phyloP scores from a whole-genome alignment of 108 stramenopile genomes.

The Cyclostephanos tholiformis region DNA sequence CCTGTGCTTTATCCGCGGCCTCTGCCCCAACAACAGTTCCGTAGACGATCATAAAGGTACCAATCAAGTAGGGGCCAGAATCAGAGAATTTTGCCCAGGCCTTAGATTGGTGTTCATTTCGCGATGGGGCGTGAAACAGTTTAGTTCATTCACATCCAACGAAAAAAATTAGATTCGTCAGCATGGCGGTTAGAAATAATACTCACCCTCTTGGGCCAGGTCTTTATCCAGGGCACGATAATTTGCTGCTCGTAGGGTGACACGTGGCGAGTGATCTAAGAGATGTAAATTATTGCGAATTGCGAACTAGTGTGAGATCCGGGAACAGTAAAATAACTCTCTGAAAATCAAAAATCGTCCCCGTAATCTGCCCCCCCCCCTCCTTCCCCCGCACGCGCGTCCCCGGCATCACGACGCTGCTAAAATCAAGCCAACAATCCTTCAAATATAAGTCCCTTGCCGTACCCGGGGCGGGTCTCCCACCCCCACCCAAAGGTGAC shows the following conservation, averaged over 20 bases:
- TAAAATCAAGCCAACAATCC: too few species aligned
- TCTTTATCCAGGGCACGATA: conserved; percentile 75
- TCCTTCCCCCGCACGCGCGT: too few species aligned
- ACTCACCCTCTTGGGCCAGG: conserved; percentile 72
- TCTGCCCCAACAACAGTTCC: conserved; percentile 48
- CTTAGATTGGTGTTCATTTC: background rate
- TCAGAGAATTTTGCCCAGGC: conserved; percentile 57
- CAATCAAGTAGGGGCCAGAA: conserved; percentile 49
- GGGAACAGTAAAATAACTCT: background rate
- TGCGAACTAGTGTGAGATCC: conserved; percentile 2
- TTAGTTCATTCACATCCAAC: background rate
- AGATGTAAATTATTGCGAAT: conserved; percentile 12
- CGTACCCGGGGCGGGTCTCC: too few species aligned
- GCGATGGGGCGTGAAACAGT: background rate
- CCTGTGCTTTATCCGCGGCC: conserved; percentile 52
- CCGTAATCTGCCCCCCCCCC: background rate
- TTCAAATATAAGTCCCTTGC: too few species aligned
- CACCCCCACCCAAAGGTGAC: background rate
- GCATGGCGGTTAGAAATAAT: background rate
- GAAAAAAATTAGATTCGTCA: conserved; percentile 5
- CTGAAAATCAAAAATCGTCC: background rate
- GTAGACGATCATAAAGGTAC: conserved; percentile 37
- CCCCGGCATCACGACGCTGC: too few species aligned
- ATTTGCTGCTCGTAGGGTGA: conserved; percentile 79
- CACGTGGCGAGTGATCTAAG: conserved; percentile 77